These are phyloP conservation scores for Perkinsus olseni DNA, from an alignment of 169 alveolate species.

Conservation along the genomic window DNA sequence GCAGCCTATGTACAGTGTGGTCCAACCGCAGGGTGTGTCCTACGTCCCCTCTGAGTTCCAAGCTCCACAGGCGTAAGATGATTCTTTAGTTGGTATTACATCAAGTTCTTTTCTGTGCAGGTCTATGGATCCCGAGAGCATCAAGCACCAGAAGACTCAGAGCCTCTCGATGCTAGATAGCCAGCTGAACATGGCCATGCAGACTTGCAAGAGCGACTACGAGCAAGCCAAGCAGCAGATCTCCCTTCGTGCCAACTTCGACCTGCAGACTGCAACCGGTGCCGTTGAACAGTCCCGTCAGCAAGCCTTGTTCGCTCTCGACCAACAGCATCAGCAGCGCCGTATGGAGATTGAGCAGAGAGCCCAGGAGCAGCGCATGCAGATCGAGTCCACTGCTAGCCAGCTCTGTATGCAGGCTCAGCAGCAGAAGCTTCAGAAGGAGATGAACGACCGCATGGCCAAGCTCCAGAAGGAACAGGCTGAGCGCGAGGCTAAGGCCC, in stretches of 20 bases:
- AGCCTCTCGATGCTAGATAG: neutral
- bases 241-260: neutral
- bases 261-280: neutral
- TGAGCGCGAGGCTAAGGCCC: neutral
- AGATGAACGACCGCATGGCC: neutral
- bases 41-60: neutral
- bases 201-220: neutral
- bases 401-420: neutral
- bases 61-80: neutral
- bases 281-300: neutral
- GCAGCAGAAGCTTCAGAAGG: slow-evolving; percentile 1
- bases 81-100: neutral
- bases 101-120: neutral
- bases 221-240: neutral
- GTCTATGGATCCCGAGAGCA: neutral
- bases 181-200: neutral
- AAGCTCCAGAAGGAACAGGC: neutral
- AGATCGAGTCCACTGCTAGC: neutral
- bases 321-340: neutral
- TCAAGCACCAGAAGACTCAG: slow-evolving; percentile 3
- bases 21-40: neutral
- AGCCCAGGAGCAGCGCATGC: neutral
- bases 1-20: neutral
- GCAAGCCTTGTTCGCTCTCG: neutral
- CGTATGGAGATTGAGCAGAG: neutral